Evolutionary conservation across 164 flowering plant genomes (phyloP).

Genomic region (Vitis labrusca): DNA sequence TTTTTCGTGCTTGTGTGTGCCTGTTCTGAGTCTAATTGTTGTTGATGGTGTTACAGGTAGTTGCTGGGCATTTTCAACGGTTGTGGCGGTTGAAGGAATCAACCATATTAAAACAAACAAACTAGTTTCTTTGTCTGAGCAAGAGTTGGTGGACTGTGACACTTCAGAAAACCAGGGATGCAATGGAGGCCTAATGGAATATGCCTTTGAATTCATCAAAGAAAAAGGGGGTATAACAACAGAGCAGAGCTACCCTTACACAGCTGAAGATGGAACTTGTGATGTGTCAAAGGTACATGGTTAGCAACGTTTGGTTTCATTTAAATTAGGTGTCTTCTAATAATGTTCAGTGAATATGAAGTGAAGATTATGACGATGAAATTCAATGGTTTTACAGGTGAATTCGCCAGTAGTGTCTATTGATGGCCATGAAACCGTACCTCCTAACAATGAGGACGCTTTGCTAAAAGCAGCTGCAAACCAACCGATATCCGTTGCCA

Average conservation of each 20-base stretch:
- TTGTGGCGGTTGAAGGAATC: slow-evolving; percentile 82
- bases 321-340: no score
- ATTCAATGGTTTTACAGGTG: slow-evolving; percentile 29
- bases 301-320: not conserved
- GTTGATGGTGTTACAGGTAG: slow-evolving; percentile 46
- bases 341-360: no score
- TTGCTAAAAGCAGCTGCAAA: slow-evolving; percentile 67
- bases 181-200: slow-evolving; percentile 83
- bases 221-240: slow-evolving; percentile 64
- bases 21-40: not conserved
- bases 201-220: slow-evolving; percentile 69
- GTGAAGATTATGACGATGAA: not conserved
- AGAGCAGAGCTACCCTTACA: slow-evolving; percentile 68
- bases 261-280: slow-evolving; percentile 60
- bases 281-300: slow-evolving; percentile 43
- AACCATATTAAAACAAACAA: slow-evolving; percentile 69
- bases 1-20: no score
- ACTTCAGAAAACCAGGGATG: slow-evolving; percentile 66
- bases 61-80: slow-evolving; percentile 96
- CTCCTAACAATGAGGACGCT: slow-evolving; percentile 62
- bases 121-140: slow-evolving; percentile 75
- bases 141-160: slow-evolving; percentile 86
- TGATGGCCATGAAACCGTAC: slow-evolving; percentile 74
- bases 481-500: slow-evolving; percentile 79
- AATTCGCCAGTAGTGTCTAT: slow-evolving; percentile 54